Evolutionary conservation across 805 yeast species (phyloP), one percentile per base, ranked within the genome.

Genomic region (Ogataea degrootiae): DNA sequence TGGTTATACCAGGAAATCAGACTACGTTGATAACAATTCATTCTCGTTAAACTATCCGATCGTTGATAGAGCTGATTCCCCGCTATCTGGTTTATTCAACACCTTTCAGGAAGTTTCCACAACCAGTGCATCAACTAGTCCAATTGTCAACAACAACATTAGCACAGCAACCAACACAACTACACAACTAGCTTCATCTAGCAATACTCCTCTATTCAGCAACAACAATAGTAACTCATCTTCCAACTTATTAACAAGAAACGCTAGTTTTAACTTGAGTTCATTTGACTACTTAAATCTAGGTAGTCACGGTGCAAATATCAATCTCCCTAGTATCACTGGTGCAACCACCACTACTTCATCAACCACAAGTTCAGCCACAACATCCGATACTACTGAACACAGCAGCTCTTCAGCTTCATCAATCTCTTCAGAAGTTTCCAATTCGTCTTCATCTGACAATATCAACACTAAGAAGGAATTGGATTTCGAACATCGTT

Each of bases 401-500:
- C 11, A 29, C n/a, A 41, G 29, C 15, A 37, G 17, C 21, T 31
- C 36, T 12, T 41, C 49, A 14, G 47, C 58, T 12, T 53, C 59
- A 5, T 57, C 60, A 16, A 45, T 53, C 16, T 34, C 56, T 5
- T 55, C 60, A 4, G 58, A 55, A n/a, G 22, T 50, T 45, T 57
- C 59, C 9, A 26, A 53, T 26, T 26, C 31, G 11, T 26, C 31
- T 26, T 26, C 31, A 26, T 26, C 31, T 5, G 31, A 26, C 31
- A 26, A 26, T 26, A 3, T 26, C 31, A 26, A 26, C 39, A 49
- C 44, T 34, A 54, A 52, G 14, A 53, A 56, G 37, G 53, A 44
- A n/a, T n/a, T 44, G 11, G 60, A 58, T 39, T 58, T 54, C 41
- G 61, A 58, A 41, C 60, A 58, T 41, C 54, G 60, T 26, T 53